These are phyloP conservation scores for Cercospora sp. DNA, from an alignment of 2,329 filamentous ascomycete species.

Conservation along the genomic window DNA sequence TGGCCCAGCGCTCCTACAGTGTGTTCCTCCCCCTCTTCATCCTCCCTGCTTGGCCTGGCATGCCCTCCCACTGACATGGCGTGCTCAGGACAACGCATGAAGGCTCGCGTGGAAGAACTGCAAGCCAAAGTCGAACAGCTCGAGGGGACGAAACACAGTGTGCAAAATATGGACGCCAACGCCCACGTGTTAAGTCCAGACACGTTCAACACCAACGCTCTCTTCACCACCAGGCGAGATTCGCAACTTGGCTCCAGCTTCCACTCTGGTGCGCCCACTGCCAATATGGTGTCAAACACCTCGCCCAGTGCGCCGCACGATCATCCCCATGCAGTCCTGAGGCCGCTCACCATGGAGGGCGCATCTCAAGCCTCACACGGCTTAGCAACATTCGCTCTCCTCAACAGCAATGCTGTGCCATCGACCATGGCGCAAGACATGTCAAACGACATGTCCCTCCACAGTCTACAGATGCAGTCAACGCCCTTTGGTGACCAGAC, in stretches of 20 bases:
- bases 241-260: not conserved
- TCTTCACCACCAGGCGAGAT: not conserved
- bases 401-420: not conserved
- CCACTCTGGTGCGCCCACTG: not conserved
- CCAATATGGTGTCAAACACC: not conserved
- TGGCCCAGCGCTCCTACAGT: conserved; percentile 12
- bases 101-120: conserved; percentile 9
- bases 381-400: not conserved
- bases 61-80: not conserved
- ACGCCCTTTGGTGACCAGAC: not conserved
- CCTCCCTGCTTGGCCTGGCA: not conserved
- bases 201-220: not conserved
- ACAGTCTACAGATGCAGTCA: conserved; percentile 3
- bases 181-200: not conserved
- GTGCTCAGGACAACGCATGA: conserved; percentile 7
- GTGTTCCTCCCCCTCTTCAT: not conserved
- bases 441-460: not conserved
- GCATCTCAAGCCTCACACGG: not conserved
- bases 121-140: conserved; percentile 8
- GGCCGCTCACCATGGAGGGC: not conserved
- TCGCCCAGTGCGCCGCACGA: not conserved
- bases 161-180: not conserved
- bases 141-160: conserved; percentile 1
- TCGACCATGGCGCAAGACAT: not conserved
- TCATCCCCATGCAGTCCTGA: not conserved